Evolutionary conservation across 169 alveolate species (phyloP), one percentile per base, ranked within the genome.

Genomic region (Plasmodium blacklocki): DNA sequence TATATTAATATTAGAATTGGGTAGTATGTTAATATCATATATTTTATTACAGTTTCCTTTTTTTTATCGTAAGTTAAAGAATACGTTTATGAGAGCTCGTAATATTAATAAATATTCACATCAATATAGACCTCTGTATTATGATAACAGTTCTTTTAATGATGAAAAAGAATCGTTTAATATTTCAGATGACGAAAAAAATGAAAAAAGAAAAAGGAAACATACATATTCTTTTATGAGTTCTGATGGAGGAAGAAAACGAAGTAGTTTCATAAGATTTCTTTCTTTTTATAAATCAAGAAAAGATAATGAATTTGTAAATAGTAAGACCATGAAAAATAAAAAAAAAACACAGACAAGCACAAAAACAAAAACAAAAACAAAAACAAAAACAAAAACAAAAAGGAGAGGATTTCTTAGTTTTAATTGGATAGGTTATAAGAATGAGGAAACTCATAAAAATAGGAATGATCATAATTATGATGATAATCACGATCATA

Each of bases 1-100:
- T 18, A 83, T 83, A 14, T 12, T 83, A 21, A 21, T 83, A 5
- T 52, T 83, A 8, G 91, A 83, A 32, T 29, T 67, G 39, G 91
- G 91, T 6, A 83, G 91, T 67, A 68, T 83, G 85, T 12, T 83
- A 12, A 83, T 83, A 12, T 83, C 91, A 3, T 83, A 83, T 43
- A 83, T 83, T 49, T 58, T 83, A 26, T 39, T 83, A 9, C 80
- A 70, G 14, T 83, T 83, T 19, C 91, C 91, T 19, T 83, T 83
- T 68, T 83, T 83, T 47, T 83, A 83, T 68, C 91, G 80, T 3
- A 54, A 63, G 11, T 15, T 83, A 32, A 83, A 83, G 32, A 83
- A 83, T 29, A 60, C 45, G 0, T 83, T 83, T 63, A 83, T 68
- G 5, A 26, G 85, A 58, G 83, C 91, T 18, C 68, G 91, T 47